phyloP scores from a whole-genome alignment of 1,284 basidiomycete genomes.

The Porodaedalea pini region DNA sequence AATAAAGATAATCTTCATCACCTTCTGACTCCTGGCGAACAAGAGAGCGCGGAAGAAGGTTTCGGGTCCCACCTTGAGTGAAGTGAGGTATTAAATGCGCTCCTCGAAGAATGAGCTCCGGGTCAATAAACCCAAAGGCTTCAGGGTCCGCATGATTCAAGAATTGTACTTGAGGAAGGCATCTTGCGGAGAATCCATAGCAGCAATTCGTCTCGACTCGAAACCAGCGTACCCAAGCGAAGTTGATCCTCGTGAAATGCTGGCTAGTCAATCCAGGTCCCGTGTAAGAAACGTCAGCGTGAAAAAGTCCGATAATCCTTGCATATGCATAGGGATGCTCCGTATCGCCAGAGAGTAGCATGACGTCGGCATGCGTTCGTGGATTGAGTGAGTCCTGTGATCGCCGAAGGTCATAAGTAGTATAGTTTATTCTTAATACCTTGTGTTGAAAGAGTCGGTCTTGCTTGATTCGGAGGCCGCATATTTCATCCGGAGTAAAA shows the following conservation, averaged over 20 bases:
- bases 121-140: slow-evolving; percentile 21
- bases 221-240: slow-evolving; percentile 39
- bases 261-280: neutral
- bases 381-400: slow-evolving; percentile 40
- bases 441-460: slow-evolving; percentile 32
- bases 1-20: slow-evolving; percentile 34
- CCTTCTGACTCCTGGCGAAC: slow-evolving; percentile 22
- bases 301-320: slow-evolving; percentile 23
- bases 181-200: neutral
- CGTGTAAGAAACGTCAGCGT: slow-evolving; percentile 8
- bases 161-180: slow-evolving; percentile 24
- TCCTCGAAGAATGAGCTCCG: slow-evolving; percentile 10
- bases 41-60: slow-evolving; percentile 27
- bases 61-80: slow-evolving; percentile 26
- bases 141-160: neutral
- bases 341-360: slow-evolving; percentile 29
- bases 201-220: slow-evolving; percentile 11
- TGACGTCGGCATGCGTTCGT: slow-evolving; percentile 32
- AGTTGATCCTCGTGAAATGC: slow-evolving; percentile 26
- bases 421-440: slow-evolving; percentile 38
- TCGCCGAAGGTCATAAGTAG: slow-evolving; percentile 40
- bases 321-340: slow-evolving; percentile 25
- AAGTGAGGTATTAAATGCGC: slow-evolving; percentile 18
- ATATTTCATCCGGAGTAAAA: slow-evolving; percentile 21
- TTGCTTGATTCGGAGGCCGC: slow-evolving; percentile 22